These are phyloP conservation scores for Lenwebbia sp. DNA, from an alignment of 345 rosid genomes.

Conservation along the genomic window DNA sequence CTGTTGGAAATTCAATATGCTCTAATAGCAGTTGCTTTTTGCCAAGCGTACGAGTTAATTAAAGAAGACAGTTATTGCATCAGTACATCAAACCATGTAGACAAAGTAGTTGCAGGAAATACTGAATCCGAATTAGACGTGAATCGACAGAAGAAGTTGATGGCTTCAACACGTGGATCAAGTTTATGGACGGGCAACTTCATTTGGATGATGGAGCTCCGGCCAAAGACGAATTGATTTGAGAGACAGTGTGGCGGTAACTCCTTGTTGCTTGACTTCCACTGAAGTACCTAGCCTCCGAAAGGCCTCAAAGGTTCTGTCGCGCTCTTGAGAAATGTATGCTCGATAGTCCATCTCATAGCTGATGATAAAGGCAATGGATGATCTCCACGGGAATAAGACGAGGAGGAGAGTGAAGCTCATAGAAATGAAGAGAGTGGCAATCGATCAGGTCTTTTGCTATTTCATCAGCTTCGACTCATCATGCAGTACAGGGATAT, in stretches of 20 bases:
- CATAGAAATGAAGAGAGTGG: neutral
- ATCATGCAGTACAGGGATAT: neutral
- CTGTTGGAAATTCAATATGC: neutral
- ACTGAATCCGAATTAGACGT: neutral
- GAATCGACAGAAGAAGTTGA: neutral
- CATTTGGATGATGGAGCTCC: neutral
- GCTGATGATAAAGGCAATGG: neutral
- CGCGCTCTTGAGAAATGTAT: neutral
- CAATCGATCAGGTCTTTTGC: slow-evolving; percentile 1
- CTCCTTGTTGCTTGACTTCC: neutral
- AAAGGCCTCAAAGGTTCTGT: neutral
- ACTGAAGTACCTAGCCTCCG: neutral
- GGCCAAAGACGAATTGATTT: neutral
- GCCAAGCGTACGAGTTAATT: neutral
- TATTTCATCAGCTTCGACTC: neutral
- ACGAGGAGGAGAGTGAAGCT: neutral
- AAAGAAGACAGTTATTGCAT: neutral
- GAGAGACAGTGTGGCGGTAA: neutral
- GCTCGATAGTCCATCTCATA: neutral
- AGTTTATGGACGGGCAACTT: neutral
- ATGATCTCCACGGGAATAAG: neutral
- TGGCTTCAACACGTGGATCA: neutral
- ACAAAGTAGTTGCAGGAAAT: neutral
- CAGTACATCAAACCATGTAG: neutral
- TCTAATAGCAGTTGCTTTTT: neutral